These are phyloP conservation scores for Vitis hybrid DNA, from an alignment of 177 flowering plant genomes.

Conservation along the genomic window DNA sequence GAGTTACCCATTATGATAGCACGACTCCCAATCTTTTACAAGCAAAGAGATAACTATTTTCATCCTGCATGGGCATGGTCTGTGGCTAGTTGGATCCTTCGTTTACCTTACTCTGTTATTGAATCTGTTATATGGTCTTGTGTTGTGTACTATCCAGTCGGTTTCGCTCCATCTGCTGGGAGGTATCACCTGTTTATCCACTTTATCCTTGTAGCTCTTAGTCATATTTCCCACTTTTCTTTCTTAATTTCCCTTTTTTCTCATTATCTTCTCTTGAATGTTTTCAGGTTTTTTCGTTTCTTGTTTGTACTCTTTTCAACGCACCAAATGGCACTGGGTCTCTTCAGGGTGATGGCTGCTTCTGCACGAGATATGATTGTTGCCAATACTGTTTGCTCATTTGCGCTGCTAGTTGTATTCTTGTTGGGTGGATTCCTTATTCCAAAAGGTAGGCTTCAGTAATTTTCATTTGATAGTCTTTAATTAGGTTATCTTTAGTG, in stretches of 20 bases:
- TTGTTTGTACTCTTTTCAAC: constrained; percentile 60
- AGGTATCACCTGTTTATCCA: constrained; percentile 48
- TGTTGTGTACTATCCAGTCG: constrained; percentile 75
- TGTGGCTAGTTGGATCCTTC: constrained; percentile 69
- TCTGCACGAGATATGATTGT: constrained; percentile 69
- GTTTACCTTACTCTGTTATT: constrained; percentile 76
- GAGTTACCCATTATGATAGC: constrained; percentile 78
- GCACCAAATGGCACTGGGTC: constrained; percentile 94
- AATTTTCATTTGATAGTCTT: neutral
- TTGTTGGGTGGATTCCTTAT: constrained; percentile 84
- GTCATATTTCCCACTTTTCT: too few species aligned
- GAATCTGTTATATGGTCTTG: constrained; percentile 85
- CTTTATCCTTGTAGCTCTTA: neutral
- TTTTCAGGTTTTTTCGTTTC: constrained; percentile 75
- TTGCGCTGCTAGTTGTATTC: constrained; percentile 54
- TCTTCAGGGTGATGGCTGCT: constrained; percentile 74
- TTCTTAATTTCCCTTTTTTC: neutral
- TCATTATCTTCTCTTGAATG: constrained; percentile 10
- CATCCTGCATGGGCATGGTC: constrained; percentile 95
- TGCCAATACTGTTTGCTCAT: constrained; percentile 81
- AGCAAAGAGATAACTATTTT: constrained; percentile 81
- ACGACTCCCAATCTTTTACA: constrained; percentile 86
- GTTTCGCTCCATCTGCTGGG: constrained; percentile 71
- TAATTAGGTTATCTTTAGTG: neutral
- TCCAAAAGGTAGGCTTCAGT: constrained; percentile 58